phyloP scores from a whole-genome alignment of 202 grass and related monocot species.

The Panicum hallii region DNA sequence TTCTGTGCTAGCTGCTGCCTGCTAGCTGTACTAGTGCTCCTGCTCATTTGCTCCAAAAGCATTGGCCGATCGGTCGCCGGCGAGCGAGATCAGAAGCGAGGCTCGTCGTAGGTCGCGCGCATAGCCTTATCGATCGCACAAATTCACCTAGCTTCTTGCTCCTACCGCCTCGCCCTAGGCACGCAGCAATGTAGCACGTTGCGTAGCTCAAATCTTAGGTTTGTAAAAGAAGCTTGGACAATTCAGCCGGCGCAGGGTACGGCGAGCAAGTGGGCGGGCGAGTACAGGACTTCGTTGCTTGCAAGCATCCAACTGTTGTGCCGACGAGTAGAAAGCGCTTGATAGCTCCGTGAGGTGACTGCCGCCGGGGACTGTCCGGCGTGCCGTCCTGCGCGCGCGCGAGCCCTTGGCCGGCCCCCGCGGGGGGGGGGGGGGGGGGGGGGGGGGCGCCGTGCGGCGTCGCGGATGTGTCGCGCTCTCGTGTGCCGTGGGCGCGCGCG shows the following conservation, averaged over 20 bases:
- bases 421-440: not conserved
- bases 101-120: not conserved
- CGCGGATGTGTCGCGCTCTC: not conserved
- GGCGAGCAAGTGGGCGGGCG: not conserved
- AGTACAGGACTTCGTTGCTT: not conserved
- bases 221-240: not conserved
- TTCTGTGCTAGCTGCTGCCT: not conserved
- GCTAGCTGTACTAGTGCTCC: not conserved
- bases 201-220: conserved; percentile 39
- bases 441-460: not conserved
- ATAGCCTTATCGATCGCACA: not conserved
- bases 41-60: conserved; percentile 23
- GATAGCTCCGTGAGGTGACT: not conserved
- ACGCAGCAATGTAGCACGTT: not conserved
- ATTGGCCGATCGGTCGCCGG: not conserved
- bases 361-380: not conserved
- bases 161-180: not conserved
- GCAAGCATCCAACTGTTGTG: not conserved
- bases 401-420: too few species aligned
- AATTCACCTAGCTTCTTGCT: not conserved
- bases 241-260: not conserved
- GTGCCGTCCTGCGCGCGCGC: not conserved
- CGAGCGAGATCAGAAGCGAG: not conserved
- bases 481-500: too few species aligned
- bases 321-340: not conserved